Conservation (phyloP, 495 filamentous ascomycete species). For the Trichoderma parareesei region DNA sequence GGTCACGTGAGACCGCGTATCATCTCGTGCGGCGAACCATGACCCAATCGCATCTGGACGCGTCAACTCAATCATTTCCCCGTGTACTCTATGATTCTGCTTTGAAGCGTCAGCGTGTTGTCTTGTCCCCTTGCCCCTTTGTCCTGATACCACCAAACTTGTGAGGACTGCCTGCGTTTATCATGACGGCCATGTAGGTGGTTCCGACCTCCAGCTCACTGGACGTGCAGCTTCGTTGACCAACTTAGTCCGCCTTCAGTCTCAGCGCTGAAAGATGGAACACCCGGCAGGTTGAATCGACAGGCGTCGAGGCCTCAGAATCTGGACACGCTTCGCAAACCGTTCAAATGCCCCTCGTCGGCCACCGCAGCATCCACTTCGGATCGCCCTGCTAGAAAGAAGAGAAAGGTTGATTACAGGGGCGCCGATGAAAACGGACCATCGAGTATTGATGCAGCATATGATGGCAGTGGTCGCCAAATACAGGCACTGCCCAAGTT, state of each 20-base stretch:
- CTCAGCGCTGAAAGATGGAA: background rate
- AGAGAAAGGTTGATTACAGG: constrained; percentile 81
- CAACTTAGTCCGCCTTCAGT: background rate
- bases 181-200: constrained; percentile 34
- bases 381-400: constrained; percentile 77
- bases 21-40: background rate
- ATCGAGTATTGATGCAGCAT: constrained; percentile 79
- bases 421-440: constrained; percentile 68
- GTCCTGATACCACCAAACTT: background rate
- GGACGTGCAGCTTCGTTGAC: background rate
- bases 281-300: background rate
- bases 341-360: constrained; percentile 89
- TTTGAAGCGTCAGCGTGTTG: background rate
- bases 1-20: background rate
- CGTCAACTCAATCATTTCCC: background rate
- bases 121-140: background rate
- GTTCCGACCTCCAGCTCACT: background rate
- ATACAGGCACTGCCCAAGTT: constrained; percentile 70
- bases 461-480: constrained; percentile 77
- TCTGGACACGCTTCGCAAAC: constrained; percentile 36
- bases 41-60: background rate
- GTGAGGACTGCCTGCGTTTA: background rate
- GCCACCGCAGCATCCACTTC: constrained; percentile 62
- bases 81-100: background rate
- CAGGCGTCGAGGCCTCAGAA: background rate